phyloP scores from a whole-genome alignment of 2,329 filamentous ascomycete species.

The Talaromyces amestolkiae region DNA sequence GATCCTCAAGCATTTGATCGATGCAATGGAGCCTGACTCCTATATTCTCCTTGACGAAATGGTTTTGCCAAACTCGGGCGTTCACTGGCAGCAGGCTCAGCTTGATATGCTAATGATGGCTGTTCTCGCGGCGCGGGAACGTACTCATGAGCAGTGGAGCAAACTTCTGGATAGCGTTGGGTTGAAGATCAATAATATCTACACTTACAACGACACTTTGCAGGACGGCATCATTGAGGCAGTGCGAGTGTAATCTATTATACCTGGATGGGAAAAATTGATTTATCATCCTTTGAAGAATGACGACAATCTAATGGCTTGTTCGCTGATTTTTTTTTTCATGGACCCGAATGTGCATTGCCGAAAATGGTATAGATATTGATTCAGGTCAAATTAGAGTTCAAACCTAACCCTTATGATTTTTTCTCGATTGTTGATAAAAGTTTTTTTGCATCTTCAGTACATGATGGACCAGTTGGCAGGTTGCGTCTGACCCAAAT shows the following conservation, averaged over 20 bases:
- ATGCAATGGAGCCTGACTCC: too few species aligned
- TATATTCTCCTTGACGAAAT: slow-evolving; percentile 25
- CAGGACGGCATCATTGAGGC: slow-evolving; percentile 1
- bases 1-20: too few species aligned
- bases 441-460: too few species aligned
- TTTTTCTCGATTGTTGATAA: neutral
- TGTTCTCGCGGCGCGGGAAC: slow-evolving; percentile 32
- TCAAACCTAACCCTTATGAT: neutral
- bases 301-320: neutral
- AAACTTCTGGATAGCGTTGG: neutral
- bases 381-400: neutral
- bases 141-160: slow-evolving; percentile 35
- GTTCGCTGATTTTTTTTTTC: neutral
- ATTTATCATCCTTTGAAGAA: too few species aligned
- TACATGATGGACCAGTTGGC: too few species aligned
- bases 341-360: neutral
- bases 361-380: neutral
- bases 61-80: slow-evolving; percentile 35
- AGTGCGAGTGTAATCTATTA: neutral
- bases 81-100: slow-evolving; percentile 28
- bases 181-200: slow-evolving; percentile 4
- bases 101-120: slow-evolving; percentile 41
- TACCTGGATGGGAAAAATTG: too few species aligned
- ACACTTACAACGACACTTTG: neutral
- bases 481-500: too few species aligned